Conservation (phyloP, 75 land plant genomes). For the Cunninghamia lanceolata region DNA sequence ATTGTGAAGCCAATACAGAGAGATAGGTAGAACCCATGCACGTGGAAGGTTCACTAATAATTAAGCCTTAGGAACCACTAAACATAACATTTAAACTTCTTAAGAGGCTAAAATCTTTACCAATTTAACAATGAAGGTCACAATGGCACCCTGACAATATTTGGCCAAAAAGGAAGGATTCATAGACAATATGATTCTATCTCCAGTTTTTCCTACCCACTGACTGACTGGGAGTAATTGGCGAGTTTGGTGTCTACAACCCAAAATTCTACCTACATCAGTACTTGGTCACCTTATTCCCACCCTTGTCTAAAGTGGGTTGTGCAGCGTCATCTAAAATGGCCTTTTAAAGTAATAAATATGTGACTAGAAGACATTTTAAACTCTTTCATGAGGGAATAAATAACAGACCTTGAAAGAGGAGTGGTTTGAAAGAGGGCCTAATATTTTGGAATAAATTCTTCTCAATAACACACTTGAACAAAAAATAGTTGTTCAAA, state of each 20-base stretch:
- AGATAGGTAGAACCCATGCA: too few species aligned
- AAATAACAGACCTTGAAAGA: background rate
- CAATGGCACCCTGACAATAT: too few species aligned
- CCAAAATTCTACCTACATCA: conserved; percentile 35
- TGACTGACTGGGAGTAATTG: conserved; percentile 55
- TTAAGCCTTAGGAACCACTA: too few species aligned
- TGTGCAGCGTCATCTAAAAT: too few species aligned
- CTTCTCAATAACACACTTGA: background rate
- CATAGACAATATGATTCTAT: conserved; percentile 60
- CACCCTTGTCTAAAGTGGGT: too few species aligned
- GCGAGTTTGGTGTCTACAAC: conserved; percentile 94
- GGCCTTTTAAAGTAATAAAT: background rate
- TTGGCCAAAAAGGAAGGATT: too few species aligned
- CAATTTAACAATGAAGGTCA: too few species aligned
- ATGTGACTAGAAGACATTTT: background rate
- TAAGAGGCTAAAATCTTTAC: too few species aligned
- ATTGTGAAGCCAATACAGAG: too few species aligned
- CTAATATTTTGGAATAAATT: background rate
- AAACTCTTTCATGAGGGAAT: too few species aligned
- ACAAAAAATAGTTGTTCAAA: background rate
- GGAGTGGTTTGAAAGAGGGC: background rate
- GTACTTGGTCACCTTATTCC: conserved; percentile 21
- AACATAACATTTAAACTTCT: too few species aligned
- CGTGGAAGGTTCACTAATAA: too few species aligned
- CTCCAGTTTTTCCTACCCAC: conserved; percentile 72